These are phyloP conservation scores for Gloeopeniophorella convolvens DNA, from an alignment of 768 basidiomycete species.

Conservation along the genomic window DNA sequence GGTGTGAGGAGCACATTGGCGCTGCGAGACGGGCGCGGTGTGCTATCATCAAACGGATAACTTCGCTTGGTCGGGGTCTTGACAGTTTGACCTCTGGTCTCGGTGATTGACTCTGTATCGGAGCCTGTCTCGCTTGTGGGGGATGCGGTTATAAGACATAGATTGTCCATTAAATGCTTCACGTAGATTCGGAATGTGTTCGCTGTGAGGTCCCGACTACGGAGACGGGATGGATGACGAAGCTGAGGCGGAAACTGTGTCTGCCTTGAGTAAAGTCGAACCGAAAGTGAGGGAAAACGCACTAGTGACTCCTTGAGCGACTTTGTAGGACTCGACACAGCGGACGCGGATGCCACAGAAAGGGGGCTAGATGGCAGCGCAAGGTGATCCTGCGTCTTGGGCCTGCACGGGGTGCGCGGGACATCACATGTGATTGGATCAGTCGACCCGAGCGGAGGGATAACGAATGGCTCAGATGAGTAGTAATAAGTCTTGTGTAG, in stretches of 20 bases:
- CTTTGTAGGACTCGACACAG: conserved; percentile 13
- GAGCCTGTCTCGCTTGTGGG: conserved; percentile 5
- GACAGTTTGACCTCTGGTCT: conserved; percentile 18
- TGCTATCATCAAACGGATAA: conserved; percentile 17
- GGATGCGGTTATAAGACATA: conserved; percentile 17
- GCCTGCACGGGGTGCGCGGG: conserved; percentile 7
- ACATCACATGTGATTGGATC: neutral
- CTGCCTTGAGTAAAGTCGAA: too few relatives aligned
- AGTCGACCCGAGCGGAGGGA: neutral
- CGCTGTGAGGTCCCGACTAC: conserved; percentile 57
- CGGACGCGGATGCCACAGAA: conserved; percentile 7
- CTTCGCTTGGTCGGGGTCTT: conserved; percentile 34
- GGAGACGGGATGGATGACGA: conserved; percentile 68
- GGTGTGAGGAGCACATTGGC: neutral
- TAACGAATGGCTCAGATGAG: conserved; percentile 10
- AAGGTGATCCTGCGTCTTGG: neutral
- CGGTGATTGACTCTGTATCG: neutral
- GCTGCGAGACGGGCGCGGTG: conserved; percentile 25
- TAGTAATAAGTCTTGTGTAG: conserved; percentile 15
- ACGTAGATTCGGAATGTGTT: conserved; percentile 72
- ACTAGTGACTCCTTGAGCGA: conserved; percentile 8
- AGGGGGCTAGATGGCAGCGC: neutral
- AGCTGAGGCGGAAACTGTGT: conserved; percentile 42
- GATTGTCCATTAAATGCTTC: conserved; percentile 72
- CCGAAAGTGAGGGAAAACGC: conserved; percentile 5